These are phyloP conservation scores for Blepharisma undulans DNA, from an alignment of 169 alveolate genomes.

Conservation along the genomic window DNA sequence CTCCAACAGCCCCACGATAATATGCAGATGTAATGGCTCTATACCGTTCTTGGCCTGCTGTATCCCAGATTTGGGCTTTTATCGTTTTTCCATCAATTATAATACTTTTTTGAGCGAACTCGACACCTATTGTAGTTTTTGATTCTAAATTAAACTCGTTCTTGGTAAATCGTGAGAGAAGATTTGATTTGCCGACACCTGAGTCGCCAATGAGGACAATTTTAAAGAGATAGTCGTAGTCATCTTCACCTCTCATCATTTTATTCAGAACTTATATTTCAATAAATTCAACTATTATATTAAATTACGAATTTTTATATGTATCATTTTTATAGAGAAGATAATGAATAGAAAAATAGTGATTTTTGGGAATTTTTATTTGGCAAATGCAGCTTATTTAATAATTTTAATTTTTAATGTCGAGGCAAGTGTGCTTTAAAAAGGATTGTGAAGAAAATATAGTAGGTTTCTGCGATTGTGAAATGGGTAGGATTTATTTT, in stretches of 20 bases:
- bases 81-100: slow-evolving; percentile 90
- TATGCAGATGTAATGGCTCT: slow-evolving; percentile 99
- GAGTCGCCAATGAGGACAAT: slow-evolving; percentile 93
- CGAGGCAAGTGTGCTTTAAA: not conserved
- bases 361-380: no score
- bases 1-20: slow-evolving; percentile 99
- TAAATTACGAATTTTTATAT: no score
- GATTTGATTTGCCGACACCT: slow-evolving; percentile 96
- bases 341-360: no score
- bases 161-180: slow-evolving; percentile 93
- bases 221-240: slow-evolving; percentile 80
- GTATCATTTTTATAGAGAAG: not conserved
- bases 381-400: not conserved
- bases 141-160: slow-evolving; percentile 95
- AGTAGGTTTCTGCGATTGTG: not conserved
- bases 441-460: not conserved
- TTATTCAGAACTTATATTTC: not conserved
- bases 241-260: slow-evolving; percentile 59
- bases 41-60: slow-evolving; percentile 99
- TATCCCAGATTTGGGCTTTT: slow-evolving; percentile 99
- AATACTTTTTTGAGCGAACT: slow-evolving; percentile 95
- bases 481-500: not conserved
- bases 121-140: slow-evolving; percentile 98
- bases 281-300: not conserved
- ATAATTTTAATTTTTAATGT: not conserved